Percentiles rank a stretch among this genome's conserved stretches.
Conservation (phyloP, 371 early-diverging fungal genomes). For the Choanephora cucurbitarum region DNA sequence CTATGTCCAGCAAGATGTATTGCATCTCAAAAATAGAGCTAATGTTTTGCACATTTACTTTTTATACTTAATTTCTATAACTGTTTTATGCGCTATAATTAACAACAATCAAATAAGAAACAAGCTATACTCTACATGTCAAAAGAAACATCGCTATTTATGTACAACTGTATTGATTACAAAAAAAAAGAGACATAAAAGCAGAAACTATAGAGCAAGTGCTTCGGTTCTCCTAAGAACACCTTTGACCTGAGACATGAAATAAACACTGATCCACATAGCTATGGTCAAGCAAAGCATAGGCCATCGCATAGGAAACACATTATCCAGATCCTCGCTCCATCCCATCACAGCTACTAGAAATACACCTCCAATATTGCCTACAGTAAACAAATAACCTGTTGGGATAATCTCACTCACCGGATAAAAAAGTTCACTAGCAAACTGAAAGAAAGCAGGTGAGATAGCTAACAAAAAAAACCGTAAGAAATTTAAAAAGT, state of each 20-base stretch:
- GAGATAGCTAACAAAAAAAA: conserved; percentile 38
- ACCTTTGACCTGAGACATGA: conserved; percentile 38
- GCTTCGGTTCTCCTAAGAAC: conserved; percentile 29
- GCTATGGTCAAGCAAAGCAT: conserved; percentile 29
- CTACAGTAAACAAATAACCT: conserved; percentile 46
- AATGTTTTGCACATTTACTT: no score
- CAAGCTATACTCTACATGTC: no score
- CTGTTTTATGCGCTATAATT: no score
- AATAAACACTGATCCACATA: conserved; percentile 25
- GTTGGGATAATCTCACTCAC: conserved; percentile 54
- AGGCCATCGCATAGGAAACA: conserved; percentile 45
- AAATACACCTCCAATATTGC: conserved; percentile 45
- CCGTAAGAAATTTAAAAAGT: no score
- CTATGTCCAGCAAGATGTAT: no score
- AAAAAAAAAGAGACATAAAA: not conserved
- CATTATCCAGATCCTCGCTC: conserved; percentile 28
- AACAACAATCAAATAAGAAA: no score
- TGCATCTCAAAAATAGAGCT: no score
- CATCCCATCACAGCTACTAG: conserved; percentile 48
- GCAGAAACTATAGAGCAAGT: not conserved
- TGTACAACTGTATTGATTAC: not conserved
- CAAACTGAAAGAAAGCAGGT: conserved; percentile 57
- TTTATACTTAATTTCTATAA: no score
- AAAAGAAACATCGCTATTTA: no score
- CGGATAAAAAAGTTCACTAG: conserved; percentile 47